A percentile compares a stretch with the other conserved stretches of the same genome.
These are phyloP conservation scores for Acacia pycnantha DNA, from an alignment of 331 rosid genomes.

Conservation along the genomic window DNA sequence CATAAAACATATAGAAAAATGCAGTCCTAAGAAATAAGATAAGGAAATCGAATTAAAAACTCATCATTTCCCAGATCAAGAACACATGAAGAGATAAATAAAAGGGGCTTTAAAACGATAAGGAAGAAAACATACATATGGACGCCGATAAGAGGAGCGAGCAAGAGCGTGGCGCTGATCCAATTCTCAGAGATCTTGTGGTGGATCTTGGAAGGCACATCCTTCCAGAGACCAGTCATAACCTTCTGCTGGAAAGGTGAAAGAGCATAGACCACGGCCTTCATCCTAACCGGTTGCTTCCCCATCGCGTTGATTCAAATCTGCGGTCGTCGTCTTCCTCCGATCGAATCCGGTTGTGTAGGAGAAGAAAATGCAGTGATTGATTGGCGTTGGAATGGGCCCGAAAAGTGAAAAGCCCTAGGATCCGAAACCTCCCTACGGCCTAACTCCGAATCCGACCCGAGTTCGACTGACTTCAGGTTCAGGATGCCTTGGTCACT, in stretches of 20 bases:
- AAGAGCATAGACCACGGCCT: constrained; percentile 75
- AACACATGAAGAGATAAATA: neutral
- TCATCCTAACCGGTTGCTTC: constrained; percentile 67
- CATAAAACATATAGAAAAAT: neutral
- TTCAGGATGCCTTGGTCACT: no score
- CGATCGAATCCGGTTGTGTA: neutral
- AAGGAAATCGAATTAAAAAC: neutral
- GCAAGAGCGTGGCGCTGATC: constrained; percentile 73
- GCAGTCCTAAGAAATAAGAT: neutral
- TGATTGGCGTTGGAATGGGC: neutral
- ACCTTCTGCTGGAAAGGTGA: constrained; percentile 97
- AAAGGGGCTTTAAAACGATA: neutral
- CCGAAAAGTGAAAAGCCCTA: neutral
- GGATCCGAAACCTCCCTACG: neutral
- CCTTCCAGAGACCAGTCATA: constrained; percentile 84
- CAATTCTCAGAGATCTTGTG: constrained; percentile 94
- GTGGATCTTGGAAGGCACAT: constrained; percentile 69
- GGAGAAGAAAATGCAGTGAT: neutral
- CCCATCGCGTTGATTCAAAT: constrained; percentile 49
- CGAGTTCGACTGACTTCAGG: neutral
- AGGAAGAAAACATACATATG: constrained; percentile 43
- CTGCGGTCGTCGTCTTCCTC: neutral
- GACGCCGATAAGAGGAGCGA: constrained; percentile 63
- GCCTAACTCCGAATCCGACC: neutral
- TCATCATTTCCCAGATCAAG: neutral